Conservation (phyloP, 768 basidiomycete genomes). For the Mycena latifolia region DNA sequence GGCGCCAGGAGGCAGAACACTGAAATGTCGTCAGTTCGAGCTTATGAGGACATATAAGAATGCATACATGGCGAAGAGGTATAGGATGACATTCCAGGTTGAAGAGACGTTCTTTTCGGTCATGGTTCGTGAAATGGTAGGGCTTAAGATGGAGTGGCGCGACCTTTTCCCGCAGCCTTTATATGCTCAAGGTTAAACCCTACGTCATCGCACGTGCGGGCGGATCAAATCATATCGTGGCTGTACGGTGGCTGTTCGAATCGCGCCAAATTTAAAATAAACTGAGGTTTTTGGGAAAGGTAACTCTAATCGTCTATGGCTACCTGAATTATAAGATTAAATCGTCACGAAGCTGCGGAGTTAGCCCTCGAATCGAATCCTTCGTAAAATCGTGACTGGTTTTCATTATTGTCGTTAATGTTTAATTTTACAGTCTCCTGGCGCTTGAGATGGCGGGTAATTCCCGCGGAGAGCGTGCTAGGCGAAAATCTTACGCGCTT, state of each 20-base stretch:
- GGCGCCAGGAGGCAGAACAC: slow-evolving; percentile 42
- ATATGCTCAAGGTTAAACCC: not conserved
- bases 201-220: not conserved
- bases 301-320: no score
- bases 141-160: not conserved
- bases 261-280: no score
- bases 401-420: not conserved
- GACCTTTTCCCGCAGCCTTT: not conserved
- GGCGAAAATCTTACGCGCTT: slow-evolving; percentile 27
- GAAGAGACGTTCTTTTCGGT: slow-evolving; percentile 40
- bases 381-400: slow-evolving; percentile 23
- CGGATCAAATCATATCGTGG: not conserved
- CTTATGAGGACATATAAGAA: not conserved
- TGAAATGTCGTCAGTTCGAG: slow-evolving; percentile 4
- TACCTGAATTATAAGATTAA: no score
- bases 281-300: no score
- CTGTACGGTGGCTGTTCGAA: no score
- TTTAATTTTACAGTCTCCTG: not conserved
- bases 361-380: slow-evolving; percentile 11
- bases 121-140: slow-evolving; percentile 31
- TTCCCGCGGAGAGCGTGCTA: not conserved
- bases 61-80: slow-evolving; percentile 49
- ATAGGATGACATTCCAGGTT: slow-evolving; percentile 50
- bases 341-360: slow-evolving; percentile 6
- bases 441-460: not conserved